Base-by-base conservation (phyloP, 768 basidiomycete genomes). In the Royoungia palumana region DNA sequence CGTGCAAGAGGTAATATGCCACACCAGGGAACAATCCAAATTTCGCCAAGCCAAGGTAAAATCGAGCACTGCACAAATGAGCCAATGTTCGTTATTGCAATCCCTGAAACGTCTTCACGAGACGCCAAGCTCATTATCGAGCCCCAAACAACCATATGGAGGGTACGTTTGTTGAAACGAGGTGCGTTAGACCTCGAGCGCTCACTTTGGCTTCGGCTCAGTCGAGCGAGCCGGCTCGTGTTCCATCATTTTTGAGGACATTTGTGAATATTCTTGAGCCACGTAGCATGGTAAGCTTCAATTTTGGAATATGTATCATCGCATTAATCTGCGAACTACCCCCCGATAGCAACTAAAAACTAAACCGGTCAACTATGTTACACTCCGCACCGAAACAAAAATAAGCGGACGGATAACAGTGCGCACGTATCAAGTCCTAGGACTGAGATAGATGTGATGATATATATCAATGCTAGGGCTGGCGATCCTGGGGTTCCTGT, bases 21-120 rank as follows among this genome's bases (percentile, higher is more conserved):
- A 73, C 59, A 3, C 70, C 71, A 0, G 73, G 70, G 44, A 70
- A 63, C 10, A 75, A 54, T 36, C 79, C 78, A 27, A 71, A 67
- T 52, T 78, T 79, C 19, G 74, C 64, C 35, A 76, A 47, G 16
- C 77, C 78, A 12, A 79, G 69, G 57, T 77, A 72, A 42, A 71
- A 7, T 14, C 76, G 64, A 17, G 65, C 61, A 8, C 72, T 75
- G 46, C 11, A 28, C 13, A 16, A 32, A 21, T 1, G 12, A 12
- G 16, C 6, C 22, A 4, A 43, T 3, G 12, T 63, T 36, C 57
- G 50, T 20, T 6, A 27, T 20, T 5, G 4, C 21, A 6, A 12
- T 32, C 53, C 60, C 5, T 54, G 47, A 25, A 58, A 67, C 41
- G 60, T 65, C 28, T 64, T 65, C 19, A 74, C 66, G 27, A 72